A percentile compares a stretch with the other conserved stretches of the same genome.
Conservation (phyloP, 2,329 filamentous ascomycete genomes). For the Cladosporium phlei region DNA sequence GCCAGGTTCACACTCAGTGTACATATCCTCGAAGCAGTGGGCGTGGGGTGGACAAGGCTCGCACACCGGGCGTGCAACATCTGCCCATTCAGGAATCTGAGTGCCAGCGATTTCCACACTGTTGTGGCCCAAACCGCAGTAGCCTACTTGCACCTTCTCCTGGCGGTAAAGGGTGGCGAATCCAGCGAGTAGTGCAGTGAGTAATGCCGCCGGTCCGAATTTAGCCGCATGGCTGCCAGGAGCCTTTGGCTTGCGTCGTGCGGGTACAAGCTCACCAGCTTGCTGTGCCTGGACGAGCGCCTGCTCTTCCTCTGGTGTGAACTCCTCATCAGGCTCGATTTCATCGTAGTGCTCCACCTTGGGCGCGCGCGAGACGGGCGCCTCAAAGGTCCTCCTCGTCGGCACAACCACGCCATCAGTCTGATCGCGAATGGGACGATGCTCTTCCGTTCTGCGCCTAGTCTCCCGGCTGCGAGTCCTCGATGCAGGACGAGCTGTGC, state of each 20-base stretch:
- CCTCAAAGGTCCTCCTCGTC: slow-evolving; percentile 55
- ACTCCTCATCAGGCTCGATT: slow-evolving; percentile 78
- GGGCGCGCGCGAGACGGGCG: slow-evolving; percentile 46
- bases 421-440: slow-evolving; percentile 43
- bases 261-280: slow-evolving; percentile 42
- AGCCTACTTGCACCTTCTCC: slow-evolving; percentile 94
- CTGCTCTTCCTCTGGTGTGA: slow-evolving; percentile 82
- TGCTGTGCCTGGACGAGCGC: slow-evolving; percentile 68
- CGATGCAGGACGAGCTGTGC: slow-evolving; percentile 34
- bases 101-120: slow-evolving; percentile 56
- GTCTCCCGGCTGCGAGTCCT: slow-evolving; percentile 39
- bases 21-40: slow-evolving; percentile 74
- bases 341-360: slow-evolving; percentile 39
- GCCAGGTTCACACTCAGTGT: slow-evolving; percentile 75
- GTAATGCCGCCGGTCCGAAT: slow-evolving; percentile 65
- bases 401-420: slow-evolving; percentile 52
- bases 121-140: slow-evolving; percentile 74
- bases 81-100: slow-evolving; percentile 67
- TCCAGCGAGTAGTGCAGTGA: slow-evolving; percentile 64
- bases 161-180: slow-evolving; percentile 83
- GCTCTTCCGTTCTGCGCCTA: slow-evolving; percentile 41
- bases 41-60: slow-evolving; percentile 88
- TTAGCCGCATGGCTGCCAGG: slow-evolving; percentile 49
- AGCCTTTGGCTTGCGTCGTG: slow-evolving; percentile 35
- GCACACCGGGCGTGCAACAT: slow-evolving; percentile 70